Base-by-base conservation (phyloP, 192 early-diverging fungal genomes). In the Lobosporangium transversale region DNA sequence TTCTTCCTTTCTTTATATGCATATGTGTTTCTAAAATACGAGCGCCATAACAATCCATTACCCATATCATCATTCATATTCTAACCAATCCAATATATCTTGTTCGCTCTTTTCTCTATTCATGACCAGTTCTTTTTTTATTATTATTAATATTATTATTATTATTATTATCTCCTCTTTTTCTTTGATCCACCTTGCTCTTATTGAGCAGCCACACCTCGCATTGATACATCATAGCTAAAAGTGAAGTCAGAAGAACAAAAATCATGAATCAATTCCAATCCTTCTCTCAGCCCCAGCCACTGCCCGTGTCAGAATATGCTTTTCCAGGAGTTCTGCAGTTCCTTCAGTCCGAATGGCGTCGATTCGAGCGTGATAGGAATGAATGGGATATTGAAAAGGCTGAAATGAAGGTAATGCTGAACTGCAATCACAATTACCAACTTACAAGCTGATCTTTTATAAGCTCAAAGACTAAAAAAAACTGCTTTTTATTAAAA, bases 321-420 rank as follows among this genome's bases (percentile, higher is more conserved):
- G 83, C 81, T 18, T 82, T 92, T 49, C 90, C 90, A 18, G 89
- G 88, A 32, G 92, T 95, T 43, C 75, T 95, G 3, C 92, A 93
- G 66, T 95, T 85, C 59, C 81, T 95, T 8, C 94, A 95, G 64
- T 75, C 84, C 14, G 91, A 95, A 85, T 94, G 93, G 92, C 75
- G 94, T 40, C 79, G 86, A 21, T 93, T 87, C 66, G 94, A 95
- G 66, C 83, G 90, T 49, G 94, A 95, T 59, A 80, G 91, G 18
- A 94, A 92, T 64, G 93, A 95, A 62, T 95, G 94, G 92, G 89
- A 90, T 23, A 90, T 95, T 62, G 93, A 94, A 65, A 81, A 84
- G 62, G 81, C 90, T 23, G 92, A 92, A 67, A 83, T 93, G 52
- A 92, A 92, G 83, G 92, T 93, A 78, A 53, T 62, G n/a, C n/a